Percentiles rank a stretch among this genome's conserved stretches.
These are phyloP conservation scores for Paratinospora sagittata DNA, from an alignment of 164 flowering plant species.

Conservation along the genomic window DNA sequence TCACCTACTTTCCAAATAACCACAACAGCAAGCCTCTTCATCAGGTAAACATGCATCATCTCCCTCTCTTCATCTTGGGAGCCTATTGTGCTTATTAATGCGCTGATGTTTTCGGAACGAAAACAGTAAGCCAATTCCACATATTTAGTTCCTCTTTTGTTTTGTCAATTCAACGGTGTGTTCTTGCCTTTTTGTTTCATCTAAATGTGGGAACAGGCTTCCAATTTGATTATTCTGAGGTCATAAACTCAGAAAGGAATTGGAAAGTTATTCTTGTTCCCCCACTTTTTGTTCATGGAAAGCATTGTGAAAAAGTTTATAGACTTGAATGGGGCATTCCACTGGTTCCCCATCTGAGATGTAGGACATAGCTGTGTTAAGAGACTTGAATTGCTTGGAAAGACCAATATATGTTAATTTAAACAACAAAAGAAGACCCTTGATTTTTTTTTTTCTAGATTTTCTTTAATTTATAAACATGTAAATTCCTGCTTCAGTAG, in stretches of 20 bases:
- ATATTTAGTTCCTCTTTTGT: constrained; percentile 10
- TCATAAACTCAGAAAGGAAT: constrained; percentile 11
- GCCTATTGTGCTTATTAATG: constrained; percentile 25
- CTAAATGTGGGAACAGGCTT: constrained; percentile 25
- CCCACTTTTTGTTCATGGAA: constrained; percentile 17
- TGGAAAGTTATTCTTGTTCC: constrained; percentile 29
- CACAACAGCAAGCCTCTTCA: constrained; percentile 1
- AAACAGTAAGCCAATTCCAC: constrained; percentile 14
- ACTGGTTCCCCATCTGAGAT: constrained; percentile 7
- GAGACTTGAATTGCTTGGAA: constrained; percentile 4
- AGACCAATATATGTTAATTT: neutral
- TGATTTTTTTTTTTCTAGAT: neutral
- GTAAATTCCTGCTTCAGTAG: neutral
- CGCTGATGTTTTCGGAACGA: constrained; percentile 20
- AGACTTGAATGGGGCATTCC: neutral
- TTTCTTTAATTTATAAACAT: neutral
- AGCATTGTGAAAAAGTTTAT: neutral
- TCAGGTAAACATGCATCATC: constrained; percentile 7
- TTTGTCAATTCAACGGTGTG: constrained; percentile 1
- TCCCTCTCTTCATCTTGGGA: constrained; percentile 16
- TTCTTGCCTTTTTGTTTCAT: neutral
- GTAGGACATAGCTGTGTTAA: neutral
- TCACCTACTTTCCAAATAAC: constrained; percentile 32
- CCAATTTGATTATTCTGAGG: constrained; percentile 16
- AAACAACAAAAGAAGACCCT: neutral